Conservation (phyloP, 805 yeast genomes). For the Debaryomyces castellii region DNA sequence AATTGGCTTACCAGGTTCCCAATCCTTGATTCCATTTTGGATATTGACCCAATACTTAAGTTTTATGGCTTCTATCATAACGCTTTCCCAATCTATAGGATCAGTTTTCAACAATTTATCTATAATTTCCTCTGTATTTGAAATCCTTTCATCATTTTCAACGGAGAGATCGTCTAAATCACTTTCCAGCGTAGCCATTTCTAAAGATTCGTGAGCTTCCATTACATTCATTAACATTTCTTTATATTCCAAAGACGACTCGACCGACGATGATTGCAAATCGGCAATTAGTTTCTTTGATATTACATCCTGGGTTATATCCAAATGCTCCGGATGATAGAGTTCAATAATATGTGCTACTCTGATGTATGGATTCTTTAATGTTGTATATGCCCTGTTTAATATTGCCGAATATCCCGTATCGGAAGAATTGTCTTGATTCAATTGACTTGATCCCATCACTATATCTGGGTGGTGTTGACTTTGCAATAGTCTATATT, state of each 20-base stretch:
- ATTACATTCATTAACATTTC: slow-evolving; percentile 70
- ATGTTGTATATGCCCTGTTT: slow-evolving; percentile 74
- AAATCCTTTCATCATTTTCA: slow-evolving; percentile 60
- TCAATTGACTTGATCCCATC: slow-evolving; percentile 22
- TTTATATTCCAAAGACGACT: slow-evolving; percentile 42
- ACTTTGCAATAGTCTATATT: slow-evolving; percentile 72
- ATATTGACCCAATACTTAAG: slow-evolving; percentile 85
- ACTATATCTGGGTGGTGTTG: slow-evolving; percentile 78
- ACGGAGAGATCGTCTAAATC: slow-evolving; percentile 54
- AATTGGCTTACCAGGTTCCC: slow-evolving; percentile 73
- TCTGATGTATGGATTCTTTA: slow-evolving; percentile 68
- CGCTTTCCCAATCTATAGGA: slow-evolving; percentile 50
- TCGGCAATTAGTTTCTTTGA: slow-evolving; percentile 42
- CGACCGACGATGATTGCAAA: slow-evolving; percentile 34
- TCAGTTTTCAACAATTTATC: slow-evolving; percentile 42
- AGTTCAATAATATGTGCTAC: slow-evolving; percentile 36
- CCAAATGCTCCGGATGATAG: slow-evolving; percentile 41
- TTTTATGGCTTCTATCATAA: slow-evolving; percentile 66
- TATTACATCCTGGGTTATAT: slow-evolving; percentile 58
- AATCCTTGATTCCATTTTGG: slow-evolving; percentile 67
- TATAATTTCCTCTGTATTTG: slow-evolving; percentile 43
- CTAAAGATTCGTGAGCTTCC: slow-evolving; percentile 82
- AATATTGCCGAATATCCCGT: slow-evolving; percentile 49
- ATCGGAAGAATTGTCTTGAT: slow-evolving; percentile 18
- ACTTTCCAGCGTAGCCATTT: slow-evolving; percentile 56